Percentiles rank a stretch among this genome's conserved stretches.
Evolutionary conservation across 2,329 filamentous ascomycete species (phyloP).

Genomic region (Penicillium sp.): DNA sequence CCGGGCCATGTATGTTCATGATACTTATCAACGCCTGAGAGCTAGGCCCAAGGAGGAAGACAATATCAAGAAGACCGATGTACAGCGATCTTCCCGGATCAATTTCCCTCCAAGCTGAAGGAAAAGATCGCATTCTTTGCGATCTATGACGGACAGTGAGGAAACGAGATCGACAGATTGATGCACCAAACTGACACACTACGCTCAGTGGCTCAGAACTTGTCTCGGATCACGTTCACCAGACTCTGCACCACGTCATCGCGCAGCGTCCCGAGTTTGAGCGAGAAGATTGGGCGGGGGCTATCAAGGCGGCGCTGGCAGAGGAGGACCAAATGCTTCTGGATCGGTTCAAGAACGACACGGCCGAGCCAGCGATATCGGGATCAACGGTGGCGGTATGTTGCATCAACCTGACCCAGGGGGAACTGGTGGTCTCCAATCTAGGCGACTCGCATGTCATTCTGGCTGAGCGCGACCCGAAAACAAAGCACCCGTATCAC

Average conservation of each 20-base stretch:
- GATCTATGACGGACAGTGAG: conserved; percentile 41
- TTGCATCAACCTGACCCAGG: conserved; percentile 34
- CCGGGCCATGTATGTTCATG: background rate
- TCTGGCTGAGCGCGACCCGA: conserved; percentile 33
- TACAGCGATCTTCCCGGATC: conserved; percentile 30
- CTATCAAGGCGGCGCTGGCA: conserved; percentile 32
- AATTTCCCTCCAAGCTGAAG: conserved; percentile 30
- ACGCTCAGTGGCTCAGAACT: conserved; percentile 31
- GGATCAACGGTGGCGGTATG: conserved; percentile 39
- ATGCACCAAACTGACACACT: background rate
- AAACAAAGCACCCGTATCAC: conserved; percentile 28
- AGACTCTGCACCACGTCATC: conserved; percentile 29
- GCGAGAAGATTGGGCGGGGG: conserved; percentile 31
- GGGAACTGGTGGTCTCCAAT: conserved; percentile 36
- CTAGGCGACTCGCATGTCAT: conserved; percentile 40
- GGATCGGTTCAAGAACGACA: conserved; percentile 28
- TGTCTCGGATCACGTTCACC: conserved; percentile 36
- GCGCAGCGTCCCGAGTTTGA: conserved; percentile 32
- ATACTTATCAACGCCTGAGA: conserved; percentile 1
- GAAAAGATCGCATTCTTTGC: conserved; percentile 36
- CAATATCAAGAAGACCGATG: conserved; percentile 35
- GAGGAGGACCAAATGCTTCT: conserved; percentile 34
- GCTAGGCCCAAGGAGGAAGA: conserved; percentile 34
- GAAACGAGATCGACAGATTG: conserved; percentile 5
- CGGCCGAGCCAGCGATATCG: conserved; percentile 28